Evolutionary conservation across 2,329 filamentous ascomycete genomes (phyloP).

Genomic region (Hypoxylon sp.): DNA sequence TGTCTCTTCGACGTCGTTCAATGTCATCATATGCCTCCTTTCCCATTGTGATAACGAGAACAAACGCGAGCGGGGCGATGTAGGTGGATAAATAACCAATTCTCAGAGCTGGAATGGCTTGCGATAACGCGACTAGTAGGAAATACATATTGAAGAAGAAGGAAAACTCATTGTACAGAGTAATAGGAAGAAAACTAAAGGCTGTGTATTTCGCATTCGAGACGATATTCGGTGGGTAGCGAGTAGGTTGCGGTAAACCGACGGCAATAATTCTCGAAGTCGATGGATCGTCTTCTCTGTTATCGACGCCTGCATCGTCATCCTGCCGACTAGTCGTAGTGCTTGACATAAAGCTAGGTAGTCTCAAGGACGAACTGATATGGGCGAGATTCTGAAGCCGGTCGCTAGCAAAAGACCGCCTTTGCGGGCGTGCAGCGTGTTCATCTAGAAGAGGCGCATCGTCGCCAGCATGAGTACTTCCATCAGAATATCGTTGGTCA

Average conservation of each 20-base stretch:
- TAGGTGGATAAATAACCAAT: conserved; percentile 98
- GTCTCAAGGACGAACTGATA: conserved; percentile 69
- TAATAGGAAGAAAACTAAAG: conserved; percentile 92
- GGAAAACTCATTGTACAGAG: conserved; percentile 98
- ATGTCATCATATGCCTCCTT: conserved; percentile 98
- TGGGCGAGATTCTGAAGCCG: conserved; percentile 61
- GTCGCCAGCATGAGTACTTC: conserved; percentile 73
- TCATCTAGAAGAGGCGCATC: conserved; percentile 79
- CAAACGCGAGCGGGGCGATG: conserved; percentile 91
- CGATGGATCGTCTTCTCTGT: conserved; percentile 73
- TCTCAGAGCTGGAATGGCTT: conserved; percentile 88
- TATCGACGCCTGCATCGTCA: conserved; percentile 65
- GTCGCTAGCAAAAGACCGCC: conserved; percentile 59
- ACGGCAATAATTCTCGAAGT: conserved; percentile 82
- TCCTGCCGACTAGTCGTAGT: conserved; percentile 56
- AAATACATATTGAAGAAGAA: conserved; percentile 99
- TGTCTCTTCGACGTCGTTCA: conserved; percentile 85
- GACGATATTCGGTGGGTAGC: conserved; percentile 90
- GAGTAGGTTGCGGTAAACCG: conserved; percentile 78
- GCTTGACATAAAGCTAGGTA: conserved; percentile 77
- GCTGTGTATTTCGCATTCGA: conserved; percentile 99
- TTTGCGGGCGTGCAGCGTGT: conserved; percentile 54
- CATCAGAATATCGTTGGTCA: conserved; percentile 71
- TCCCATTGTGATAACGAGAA: conserved; percentile 90
- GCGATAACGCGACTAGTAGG: conserved; percentile 91